Evolutionary conservation across 345 rosid species (phyloP), one percentile per base, ranked within the genome.

Genomic region (Pelargonium nanum): DNA sequence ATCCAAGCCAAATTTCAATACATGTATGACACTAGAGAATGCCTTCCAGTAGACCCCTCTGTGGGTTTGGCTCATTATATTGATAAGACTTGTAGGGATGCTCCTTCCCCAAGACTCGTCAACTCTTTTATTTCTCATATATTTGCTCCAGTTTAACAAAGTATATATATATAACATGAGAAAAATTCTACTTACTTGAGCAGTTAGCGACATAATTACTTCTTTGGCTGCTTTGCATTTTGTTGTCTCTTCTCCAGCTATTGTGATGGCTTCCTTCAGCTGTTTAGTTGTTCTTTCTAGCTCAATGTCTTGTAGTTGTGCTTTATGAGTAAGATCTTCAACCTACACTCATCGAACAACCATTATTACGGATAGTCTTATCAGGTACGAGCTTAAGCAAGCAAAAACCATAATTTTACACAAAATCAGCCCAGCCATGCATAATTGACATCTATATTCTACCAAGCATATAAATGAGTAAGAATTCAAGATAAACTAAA

Each of bases 211-310:
- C 76, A 77, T 86, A 61, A 86, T 86, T 55, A 84, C 94, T 72
- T 86, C 88, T 58, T 86, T 86, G 30, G 94, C 90, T 63, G 90
- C 90, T 73, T 79, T 84, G 74, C 90, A 82, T 74, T 84, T 86
- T 58, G 77, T 74, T 69, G 88, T 77, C 78, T 86, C 94, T 71
- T 82, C 88, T 50, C 74, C 84, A 45, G 88, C 94, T 40, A 80
- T 78, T 24, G 74, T 70, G 24, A 82, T 56, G 59, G 88, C 88
- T 71, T 82, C 90, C 69, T 84, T 78, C 72, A 86, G 83, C 61
- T 77, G 78, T 60, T 74, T 80, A 52, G 84, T 76, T 56, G 77
- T 74, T 68, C 70, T 74, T 71, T 82, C 86, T 57, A 86, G 78
- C 78, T 86, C 88, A 70, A 61, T 74, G 59, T 86, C 90, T 73